phyloP scores from a whole-genome alignment of 2,329 filamentous ascomycete genomes.

The Ophiosphaerella narmari region DNA sequence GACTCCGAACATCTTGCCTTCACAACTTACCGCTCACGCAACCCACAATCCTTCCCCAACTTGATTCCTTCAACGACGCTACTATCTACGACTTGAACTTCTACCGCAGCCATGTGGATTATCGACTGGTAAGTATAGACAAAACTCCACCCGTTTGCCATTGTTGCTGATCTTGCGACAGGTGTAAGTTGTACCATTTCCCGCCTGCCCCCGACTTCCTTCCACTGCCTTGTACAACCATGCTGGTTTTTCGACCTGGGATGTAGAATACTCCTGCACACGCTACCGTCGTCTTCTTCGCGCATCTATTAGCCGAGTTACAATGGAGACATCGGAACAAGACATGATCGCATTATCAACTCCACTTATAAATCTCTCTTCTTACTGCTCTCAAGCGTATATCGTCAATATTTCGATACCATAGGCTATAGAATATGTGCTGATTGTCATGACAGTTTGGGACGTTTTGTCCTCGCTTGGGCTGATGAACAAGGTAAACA shows the following conservation, averaged over 20 bases:
- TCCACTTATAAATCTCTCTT: not conserved
- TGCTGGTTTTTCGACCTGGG: not conserved
- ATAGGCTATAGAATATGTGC: not conserved
- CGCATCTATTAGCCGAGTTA: no score
- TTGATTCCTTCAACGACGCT: not conserved
- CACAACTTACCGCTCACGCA: constrained; percentile 2
- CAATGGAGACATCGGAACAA: no score
- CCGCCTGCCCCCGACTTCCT: not conserved
- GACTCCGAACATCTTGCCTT: constrained; percentile 5
- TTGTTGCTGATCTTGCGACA: constrained; percentile 21
- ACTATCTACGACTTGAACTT: not conserved
- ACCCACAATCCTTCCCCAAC: not conserved
- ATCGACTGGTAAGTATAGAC: constrained; percentile 72
- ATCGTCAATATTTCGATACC: not conserved
- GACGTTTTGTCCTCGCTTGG: constrained; percentile 86
- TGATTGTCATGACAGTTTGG: constrained; percentile 65
- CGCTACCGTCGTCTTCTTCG: no score
- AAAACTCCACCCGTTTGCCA: not conserved
- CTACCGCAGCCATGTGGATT: constrained; percentile 72
- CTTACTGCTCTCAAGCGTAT: not conserved
- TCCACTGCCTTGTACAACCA: not conserved
- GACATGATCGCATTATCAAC: not conserved
- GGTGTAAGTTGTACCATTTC: constrained; percentile 34
- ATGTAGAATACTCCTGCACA: no score
- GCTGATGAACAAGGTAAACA: constrained; percentile 74